Percentiles rank a stretch among this genome's conserved stretches.
Evolutionary conservation across 345 rosid species (phyloP).

Genomic region (Zanthoxylum bungeanum): DNA sequence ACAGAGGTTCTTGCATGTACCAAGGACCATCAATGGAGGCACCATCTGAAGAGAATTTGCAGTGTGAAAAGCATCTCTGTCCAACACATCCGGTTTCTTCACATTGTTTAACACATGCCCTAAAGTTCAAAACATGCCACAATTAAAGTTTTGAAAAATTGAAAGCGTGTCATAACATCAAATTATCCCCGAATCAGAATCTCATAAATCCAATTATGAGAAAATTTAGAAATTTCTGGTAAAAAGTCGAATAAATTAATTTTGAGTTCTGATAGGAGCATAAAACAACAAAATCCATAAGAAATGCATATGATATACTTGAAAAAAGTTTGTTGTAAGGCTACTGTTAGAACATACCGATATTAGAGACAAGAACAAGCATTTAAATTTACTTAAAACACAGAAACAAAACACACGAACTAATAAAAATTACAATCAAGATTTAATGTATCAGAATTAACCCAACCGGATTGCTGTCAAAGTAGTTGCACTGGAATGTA

Average conservation of each 20-base stretch:
- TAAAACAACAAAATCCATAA: not conserved
- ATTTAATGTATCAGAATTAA: not conserved
- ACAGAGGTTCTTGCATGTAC: slow-evolving; percentile 68
- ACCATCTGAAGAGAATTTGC: slow-evolving; percentile 53
- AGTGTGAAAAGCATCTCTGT: slow-evolving; percentile 53
- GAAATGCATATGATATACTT: not conserved
- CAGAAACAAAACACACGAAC: not conserved
- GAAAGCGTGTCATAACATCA: not conserved
- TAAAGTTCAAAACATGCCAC: slow-evolving; percentile 21
- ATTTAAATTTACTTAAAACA: not conserved
- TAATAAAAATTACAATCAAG: not conserved
- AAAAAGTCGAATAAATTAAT: not conserved
- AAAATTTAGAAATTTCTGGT: not conserved
- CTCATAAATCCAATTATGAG: not conserved
- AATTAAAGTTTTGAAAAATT: not conserved
- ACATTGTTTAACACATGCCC: slow-evolving; percentile 58
- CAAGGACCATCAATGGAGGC: slow-evolving; percentile 45
- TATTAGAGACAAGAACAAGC: not conserved
- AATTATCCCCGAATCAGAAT: not conserved
- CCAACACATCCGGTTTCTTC: slow-evolving; percentile 67
- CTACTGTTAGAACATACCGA: not conserved
- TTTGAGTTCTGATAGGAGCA: not conserved
- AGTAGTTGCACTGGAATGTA: not conserved
- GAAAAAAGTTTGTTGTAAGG: not conserved
- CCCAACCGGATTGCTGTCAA: not conserved